These are phyloP conservation scores for Trametes gibbosa DNA, from an alignment of 768 basidiomycete species.

Conservation along the genomic window DNA sequence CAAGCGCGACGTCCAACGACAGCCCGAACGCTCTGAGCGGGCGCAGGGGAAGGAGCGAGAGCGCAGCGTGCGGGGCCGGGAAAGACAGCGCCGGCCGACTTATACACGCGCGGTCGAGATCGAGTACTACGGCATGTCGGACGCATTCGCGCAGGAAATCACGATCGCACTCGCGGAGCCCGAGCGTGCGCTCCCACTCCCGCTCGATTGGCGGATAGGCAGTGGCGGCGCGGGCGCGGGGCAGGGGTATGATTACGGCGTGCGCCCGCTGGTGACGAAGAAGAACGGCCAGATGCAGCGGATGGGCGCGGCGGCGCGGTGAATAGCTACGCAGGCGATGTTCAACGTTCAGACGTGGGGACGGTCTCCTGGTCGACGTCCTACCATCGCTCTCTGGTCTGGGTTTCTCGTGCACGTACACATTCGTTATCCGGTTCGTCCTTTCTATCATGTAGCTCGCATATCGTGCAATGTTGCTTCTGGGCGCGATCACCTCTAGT, in stretches of 20 bases:
- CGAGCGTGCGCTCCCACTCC: slow-evolving; percentile 13
- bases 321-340: neutral
- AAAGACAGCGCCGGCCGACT: neutral
- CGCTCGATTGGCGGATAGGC: slow-evolving; percentile 11
- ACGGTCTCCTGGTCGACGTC: no score
- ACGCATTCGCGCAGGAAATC: slow-evolving; percentile 10
- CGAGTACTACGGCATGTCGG: slow-evolving; percentile 13
- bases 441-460: neutral
- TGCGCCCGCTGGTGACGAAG: slow-evolving; percentile 10
- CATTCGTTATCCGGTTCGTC: neutral
- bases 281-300: slow-evolving; percentile 1
- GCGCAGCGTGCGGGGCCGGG: neutral
- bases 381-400: neutral
- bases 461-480: neutral
- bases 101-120: slow-evolving; percentile 6
- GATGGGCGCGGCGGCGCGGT: neutral
- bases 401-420: neutral
- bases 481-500: neutral
- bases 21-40: neutral
- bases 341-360: neutral
- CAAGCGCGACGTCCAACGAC: neutral
- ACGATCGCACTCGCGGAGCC: slow-evolving; percentile 13
- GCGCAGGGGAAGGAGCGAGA: neutral
- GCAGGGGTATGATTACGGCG: slow-evolving; percentile 5
- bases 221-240: neutral